Evolutionary conservation across 371 early-diverging fungal genomes (phyloP), one percentile per base, ranked within the genome.

Genomic region (Rhizomucor pusillus): DNA sequence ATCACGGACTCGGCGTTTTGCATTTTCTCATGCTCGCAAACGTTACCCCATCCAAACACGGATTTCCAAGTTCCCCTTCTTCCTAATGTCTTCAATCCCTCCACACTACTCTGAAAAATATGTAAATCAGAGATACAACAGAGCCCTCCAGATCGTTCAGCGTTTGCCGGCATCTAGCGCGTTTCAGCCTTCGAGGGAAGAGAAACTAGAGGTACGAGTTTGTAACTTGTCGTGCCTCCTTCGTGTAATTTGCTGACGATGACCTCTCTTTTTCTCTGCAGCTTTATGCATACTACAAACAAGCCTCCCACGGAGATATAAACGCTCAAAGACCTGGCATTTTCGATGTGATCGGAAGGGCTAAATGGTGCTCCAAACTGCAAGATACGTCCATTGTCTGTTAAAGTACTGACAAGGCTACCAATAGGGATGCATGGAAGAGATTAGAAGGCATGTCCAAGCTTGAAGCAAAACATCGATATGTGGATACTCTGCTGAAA

Each of bases 201-300:
- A 75, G 51, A 75, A 72, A 39, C 50, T 75, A 54, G 67, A 72
- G 52, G 76, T 72, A 62, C n/a, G n/a, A n/a, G n/a, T n/a, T n/a
- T n/a, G n/a, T n/a, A n/a, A n/a, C n/a, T n/a, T n/a, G n/a, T n/a
- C n/a, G n/a, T n/a, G n/a, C n/a, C n/a, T n/a, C n/a, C n/a, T n/a
- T n/a, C n/a, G n/a, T n/a, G n/a, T n/a, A n/a, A n/a, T n/a, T n/a
- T n/a, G n/a, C n/a, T n/a, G n/a, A n/a, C n/a, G n/a, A n/a, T n/a
- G n/a, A n/a, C n/a, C n/a, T n/a, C n/a, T n/a, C n/a, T n/a, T n/a
- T n/a, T n/a, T n/a, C n/a, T n/a, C n/a, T n/a, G n/a, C n/a, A 77
- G 78, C 47, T 77, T 4, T 77, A 77, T 62, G 74, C 72, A 7
- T 63, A 70, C 25, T 74, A 74, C 52, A 77, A 77, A 29, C 77